Evolutionary conservation across 2,329 filamentous ascomycete genomes (phyloP).

Genomic region (Ceratocystis ficicola): DNA sequence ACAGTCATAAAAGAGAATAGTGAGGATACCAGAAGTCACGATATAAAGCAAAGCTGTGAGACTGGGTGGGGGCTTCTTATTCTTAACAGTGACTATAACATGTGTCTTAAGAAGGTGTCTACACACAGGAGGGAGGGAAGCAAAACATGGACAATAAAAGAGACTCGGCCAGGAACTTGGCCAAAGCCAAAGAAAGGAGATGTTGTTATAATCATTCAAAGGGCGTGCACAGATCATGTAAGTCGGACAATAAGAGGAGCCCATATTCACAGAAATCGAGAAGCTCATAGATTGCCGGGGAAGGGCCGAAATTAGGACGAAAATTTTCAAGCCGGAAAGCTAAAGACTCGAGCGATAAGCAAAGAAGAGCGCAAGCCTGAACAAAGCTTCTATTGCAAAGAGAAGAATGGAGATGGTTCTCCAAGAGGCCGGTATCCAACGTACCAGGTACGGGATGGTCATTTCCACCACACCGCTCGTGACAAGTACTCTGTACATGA

Average conservation of each 20-base stretch:
- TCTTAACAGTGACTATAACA: not conserved
- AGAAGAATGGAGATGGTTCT: not conserved
- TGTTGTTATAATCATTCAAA: not conserved
- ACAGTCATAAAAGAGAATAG: not conserved
- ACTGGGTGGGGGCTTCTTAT: not conserved
- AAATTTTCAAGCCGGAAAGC: slow-evolving; percentile 1
- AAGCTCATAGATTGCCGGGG: slow-evolving; percentile 5
- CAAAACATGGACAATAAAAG: not conserved
- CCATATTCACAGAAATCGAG: not conserved
- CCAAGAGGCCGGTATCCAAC: not conserved
- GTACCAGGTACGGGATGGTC: not conserved
- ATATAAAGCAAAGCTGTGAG: not conserved
- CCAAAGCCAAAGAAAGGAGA: not conserved
- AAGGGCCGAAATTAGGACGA: slow-evolving; percentile 13
- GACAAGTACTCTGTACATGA: slow-evolving; percentile 7
- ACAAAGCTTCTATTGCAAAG: not conserved
- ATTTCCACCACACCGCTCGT: not conserved
- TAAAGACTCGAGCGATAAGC: not conserved
- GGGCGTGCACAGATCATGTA: slow-evolving; percentile 13
- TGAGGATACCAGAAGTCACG: slow-evolving; percentile 1
- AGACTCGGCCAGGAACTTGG: not conserved
- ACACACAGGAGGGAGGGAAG: not conserved
- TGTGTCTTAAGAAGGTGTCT: not conserved
- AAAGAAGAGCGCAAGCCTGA: not conserved
- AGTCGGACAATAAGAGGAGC: slow-evolving; percentile 8